Base-by-base conservation (phyloP, 257 asterid genomes). In the Solanum lycopersicoides region DNA sequence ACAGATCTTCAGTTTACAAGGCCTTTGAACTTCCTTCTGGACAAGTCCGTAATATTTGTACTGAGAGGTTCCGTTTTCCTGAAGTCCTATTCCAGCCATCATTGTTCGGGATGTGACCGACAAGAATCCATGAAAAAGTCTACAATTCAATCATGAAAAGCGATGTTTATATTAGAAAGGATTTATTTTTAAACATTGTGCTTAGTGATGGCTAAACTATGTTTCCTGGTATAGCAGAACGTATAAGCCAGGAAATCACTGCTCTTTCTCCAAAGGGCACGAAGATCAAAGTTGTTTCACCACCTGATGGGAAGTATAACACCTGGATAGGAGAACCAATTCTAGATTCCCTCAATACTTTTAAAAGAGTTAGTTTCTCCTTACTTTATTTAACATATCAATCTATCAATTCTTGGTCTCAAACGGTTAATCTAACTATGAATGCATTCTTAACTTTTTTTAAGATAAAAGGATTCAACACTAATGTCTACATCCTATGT, bases 1-100 rank as follows among this genome's bases (percentile, higher is more conserved):
- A 11, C 50, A 44, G 13, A 25, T 69, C 88, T 23, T 42, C 56
- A 21, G 34, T 71, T 41, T 37, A 69, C 37, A 82, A 76, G 65
- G 18, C 2, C 13, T 79, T 42, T n/a, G 71, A 87, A 72, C 63
- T 76, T 12, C 71, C 82, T 47, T 37, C 14, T 12, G 28, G 73
- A 75, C 5, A 74, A 34, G 30, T 47, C 39, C 13, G 37, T 71
- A 77, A 53, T 14, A 25, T 68, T 30, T 83, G n/a, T 21, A 39
- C 83, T 11, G 83, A 47, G 68, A 87, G 89, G 83, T 87, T 87
- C 56, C 23, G 37, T 7, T 86, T 82, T 23, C 86, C 86, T 37
- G 86, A 41, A 77, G 80, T 47, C 53, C 69, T 87, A 12, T 87
- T 87, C 82, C 83, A 87, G 11, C 86, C 86, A 45, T 65, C 86